Evolutionary conservation across 305 asterid genomes (phyloP).

Genomic region (Fraxinus sp.): DNA sequence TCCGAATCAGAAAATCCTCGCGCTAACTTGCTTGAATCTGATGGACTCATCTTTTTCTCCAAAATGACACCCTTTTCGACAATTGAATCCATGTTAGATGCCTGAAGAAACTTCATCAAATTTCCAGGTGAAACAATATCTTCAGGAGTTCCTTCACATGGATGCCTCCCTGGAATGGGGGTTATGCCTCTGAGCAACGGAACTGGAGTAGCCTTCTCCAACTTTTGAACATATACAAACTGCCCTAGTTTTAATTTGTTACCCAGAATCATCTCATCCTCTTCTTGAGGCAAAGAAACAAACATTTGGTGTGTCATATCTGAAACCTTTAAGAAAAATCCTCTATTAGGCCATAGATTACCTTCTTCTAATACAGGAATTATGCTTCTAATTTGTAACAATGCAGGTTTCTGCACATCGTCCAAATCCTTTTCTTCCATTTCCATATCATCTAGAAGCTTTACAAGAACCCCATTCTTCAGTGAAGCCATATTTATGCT

Average conservation of each 20-base stretch:
- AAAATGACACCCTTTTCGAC: conserved; percentile 65
- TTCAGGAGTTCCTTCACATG: conserved; percentile 56
- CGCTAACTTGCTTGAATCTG: conserved; percentile 20
- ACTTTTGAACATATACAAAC: conserved; percentile 42
- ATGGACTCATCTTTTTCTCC: conserved; percentile 46
- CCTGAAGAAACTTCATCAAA: conserved; percentile 31
- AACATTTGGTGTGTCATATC: conserved; percentile 59
- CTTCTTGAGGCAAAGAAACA: conserved; percentile 56
- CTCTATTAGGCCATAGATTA: conserved; percentile 68
- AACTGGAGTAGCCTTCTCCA: conserved; percentile 57
- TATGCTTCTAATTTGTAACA: conserved; percentile 72
- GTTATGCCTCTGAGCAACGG: conserved; percentile 57
- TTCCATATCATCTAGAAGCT: conserved; percentile 61
- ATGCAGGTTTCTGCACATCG: conserved; percentile 38
- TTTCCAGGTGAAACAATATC: conserved; percentile 40
- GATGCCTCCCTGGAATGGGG: conserved; percentile 60
- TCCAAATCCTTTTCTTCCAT: conserved; percentile 17
- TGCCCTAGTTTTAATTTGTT: conserved; percentile 69
- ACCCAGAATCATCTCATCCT: conserved; percentile 64
- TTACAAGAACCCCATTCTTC: conserved; percentile 56
- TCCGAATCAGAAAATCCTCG: conserved; percentile 41
- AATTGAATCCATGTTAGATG: conserved; percentile 36
- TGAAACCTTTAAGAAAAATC: conserved; percentile 68
- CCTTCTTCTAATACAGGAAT: conserved; percentile 75
- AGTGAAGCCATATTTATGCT: conserved; percentile 42